Percentiles rank a stretch among this genome's conserved stretches.
phyloP scores from a whole-genome alignment of 257 asterid genomes.

The Pogostemon cablin region DNA sequence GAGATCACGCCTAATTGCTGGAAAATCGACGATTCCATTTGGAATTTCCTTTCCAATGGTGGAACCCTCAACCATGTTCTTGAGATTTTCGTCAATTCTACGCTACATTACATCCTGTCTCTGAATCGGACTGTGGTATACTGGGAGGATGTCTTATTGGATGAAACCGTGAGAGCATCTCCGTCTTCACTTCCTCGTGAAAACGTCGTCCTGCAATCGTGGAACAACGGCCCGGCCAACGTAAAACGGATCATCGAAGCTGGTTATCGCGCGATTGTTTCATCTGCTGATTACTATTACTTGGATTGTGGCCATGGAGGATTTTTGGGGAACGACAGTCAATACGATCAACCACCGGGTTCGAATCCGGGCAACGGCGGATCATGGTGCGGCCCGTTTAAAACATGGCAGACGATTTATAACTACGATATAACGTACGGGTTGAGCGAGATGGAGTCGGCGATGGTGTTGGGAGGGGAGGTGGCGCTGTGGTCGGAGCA shows the following conservation, averaged over 20 bases:
- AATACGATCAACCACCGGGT: conserved; percentile 62
- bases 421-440: conserved; percentile 77
- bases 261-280: conserved; percentile 78
- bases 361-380: conserved; percentile 66
- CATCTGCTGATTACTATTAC: conserved; percentile 74
- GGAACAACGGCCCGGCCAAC: conserved; percentile 83
- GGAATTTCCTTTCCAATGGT: conserved; percentile 51
- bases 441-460: conserved; percentile 51
- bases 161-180: conserved; percentile 44
- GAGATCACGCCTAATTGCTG: conserved; percentile 79
- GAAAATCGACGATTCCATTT: conserved; percentile 62
- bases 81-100: conserved; percentile 57
- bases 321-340: conserved; percentile 71
- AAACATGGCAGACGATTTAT: conserved; percentile 83
- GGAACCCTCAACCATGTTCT: conserved; percentile 71
- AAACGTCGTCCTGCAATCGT: conserved; percentile 70
- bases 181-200: conserved; percentile 61
- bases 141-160: conserved; percentile 88
- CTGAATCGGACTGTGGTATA: conserved; percentile 73
- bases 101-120: conserved; percentile 71
- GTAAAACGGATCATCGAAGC: conserved; percentile 55
- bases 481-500: conserved; percentile 95
- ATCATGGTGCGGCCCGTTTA: conserved; percentile 90
- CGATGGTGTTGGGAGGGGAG: conserved; percentile 82
- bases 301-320: conserved; percentile 92